phyloP scores from a whole-genome alignment of 371 early-diverging fungal genomes.

The Saksenaea vasiformis region DNA sequence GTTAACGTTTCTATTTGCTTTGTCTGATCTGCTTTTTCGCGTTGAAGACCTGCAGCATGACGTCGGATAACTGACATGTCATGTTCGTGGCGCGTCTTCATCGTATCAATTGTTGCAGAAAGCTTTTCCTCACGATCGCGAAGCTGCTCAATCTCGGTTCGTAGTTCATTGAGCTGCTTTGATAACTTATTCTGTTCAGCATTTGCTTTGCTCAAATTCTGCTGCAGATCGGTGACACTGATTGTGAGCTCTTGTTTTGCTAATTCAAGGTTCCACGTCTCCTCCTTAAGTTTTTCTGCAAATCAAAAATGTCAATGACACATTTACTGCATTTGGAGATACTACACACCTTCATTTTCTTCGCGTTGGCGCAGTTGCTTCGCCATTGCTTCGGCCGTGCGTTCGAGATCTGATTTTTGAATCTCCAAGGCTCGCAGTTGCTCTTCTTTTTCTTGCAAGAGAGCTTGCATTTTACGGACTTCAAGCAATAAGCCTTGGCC shows the following conservation, averaged over 20 bases:
- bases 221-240: slow-evolving; percentile 58
- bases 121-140: slow-evolving; percentile 69
- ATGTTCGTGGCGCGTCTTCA: slow-evolving; percentile 67
- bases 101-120: slow-evolving; percentile 48
- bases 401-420: slow-evolving; percentile 65
- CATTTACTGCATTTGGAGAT: not conserved
- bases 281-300: slow-evolving; percentile 59
- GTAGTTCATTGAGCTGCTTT: slow-evolving; percentile 53
- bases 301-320: slow-evolving; percentile 6
- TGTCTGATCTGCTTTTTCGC: slow-evolving; percentile 64
- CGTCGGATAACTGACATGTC: slow-evolving; percentile 66
- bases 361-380: slow-evolving; percentile 62
- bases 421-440: slow-evolving; percentile 64
- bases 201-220: slow-evolving; percentile 52
- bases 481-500: slow-evolving; percentile 58
- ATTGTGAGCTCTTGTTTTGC: slow-evolving; percentile 59
- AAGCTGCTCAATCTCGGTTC: slow-evolving; percentile 64
- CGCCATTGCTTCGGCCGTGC: slow-evolving; percentile 63
- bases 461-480: slow-evolving; percentile 54
- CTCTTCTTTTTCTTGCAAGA: slow-evolving; percentile 65
- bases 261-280: slow-evolving; percentile 63
- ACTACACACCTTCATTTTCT: slow-evolving; percentile 60
- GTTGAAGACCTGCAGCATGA: slow-evolving; percentile 59
- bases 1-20: slow-evolving; percentile 66
- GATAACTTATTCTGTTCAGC: slow-evolving; percentile 61